Base-by-base conservation (phyloP, 768 basidiomycete genomes). In the Atractiella rhizophila region DNA sequence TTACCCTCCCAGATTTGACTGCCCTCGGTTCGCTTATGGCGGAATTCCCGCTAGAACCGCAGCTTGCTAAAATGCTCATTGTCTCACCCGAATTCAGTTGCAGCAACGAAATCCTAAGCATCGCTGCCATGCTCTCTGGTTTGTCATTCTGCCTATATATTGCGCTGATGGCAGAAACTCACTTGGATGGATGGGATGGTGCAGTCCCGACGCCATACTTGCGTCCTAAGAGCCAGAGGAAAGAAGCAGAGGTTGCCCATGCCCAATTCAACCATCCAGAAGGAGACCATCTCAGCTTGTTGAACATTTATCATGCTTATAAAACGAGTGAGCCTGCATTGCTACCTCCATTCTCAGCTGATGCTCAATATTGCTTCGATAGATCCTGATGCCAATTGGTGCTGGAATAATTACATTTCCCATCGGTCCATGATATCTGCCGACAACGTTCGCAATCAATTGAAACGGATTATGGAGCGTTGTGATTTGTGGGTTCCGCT, bases 1-100 rank as follows among this genome's bases (percentile, higher is more conserved):
- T 7, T 23, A 18, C 18, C 9, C 24, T 5, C 27, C 5, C 28
- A 52, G 44, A 81, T 38, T 58, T 98, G 43, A 96, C 91, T 1
- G 60, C 72, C 0, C 62, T 96, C 7, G 91, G 91, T 4, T 64
- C 61, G 28, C 75, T 82, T 45, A 94, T 96, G 88, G 88, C 91
- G 0, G 83, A 94, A 51, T 96, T 96, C 65, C 91, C 88, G 11
- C 67, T 98, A n/a, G 91, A 96, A 58, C 91, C 88, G 29, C 86
- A 81, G 73, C 66, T 94, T 51, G 72, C 91, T 20, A 91, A 91
- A 59, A 75, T 88, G 71, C 68, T 96, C 37, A 82, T 94, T 46
- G 68, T 74, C 49, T 86, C 81, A 56, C 80, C 88, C 2, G 83
- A 94, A 55, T 91, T 94, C 63, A 72, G 73, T 43, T 96, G 88